A percentile compares a stretch with the other conserved stretches of the same genome.
phyloP scores from a whole-genome alignment of 2,329 filamentous ascomycete genomes.

The Annulohypoxylon truncatum region DNA sequence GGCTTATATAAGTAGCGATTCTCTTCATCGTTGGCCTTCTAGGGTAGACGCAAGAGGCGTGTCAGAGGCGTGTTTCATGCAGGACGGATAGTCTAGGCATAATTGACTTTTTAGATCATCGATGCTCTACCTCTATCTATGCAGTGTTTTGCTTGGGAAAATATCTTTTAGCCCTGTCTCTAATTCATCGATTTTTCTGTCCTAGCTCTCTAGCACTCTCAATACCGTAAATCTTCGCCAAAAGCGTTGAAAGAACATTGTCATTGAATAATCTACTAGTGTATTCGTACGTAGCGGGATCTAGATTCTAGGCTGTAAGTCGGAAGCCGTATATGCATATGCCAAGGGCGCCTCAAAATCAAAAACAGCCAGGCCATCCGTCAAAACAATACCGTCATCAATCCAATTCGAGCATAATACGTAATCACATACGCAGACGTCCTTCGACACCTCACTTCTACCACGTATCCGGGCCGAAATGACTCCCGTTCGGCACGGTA shows the following conservation, averaged over 20 bases:
- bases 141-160: too few species aligned
- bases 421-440: neutral
- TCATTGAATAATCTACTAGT: conserved; percentile 14
- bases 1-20: conserved; percentile 20
- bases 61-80: conserved; percentile 14
- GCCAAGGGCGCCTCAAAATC: conserved; percentile 1
- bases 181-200: neutral
- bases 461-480: conserved; percentile 74
- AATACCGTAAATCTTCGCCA: too few species aligned
- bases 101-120: conserved; percentile 7
- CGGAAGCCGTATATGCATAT: conserved; percentile 8
- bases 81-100: conserved; percentile 13
- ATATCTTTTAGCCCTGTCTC: too few species aligned
- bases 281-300: conserved; percentile 4
- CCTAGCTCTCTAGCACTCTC: neutral
- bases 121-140: neutral
- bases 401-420: neutral
- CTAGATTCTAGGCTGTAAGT: conserved; percentile 15
- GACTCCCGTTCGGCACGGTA: conserved; percentile 69
- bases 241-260: too few species aligned
- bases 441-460: conserved; percentile 45
- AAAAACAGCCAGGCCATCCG: neutral
- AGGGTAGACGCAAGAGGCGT: conserved; percentile 10
- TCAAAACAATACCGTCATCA: neutral
- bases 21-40: neutral